Base-by-base conservation (phyloP, 2,329 filamentous ascomycete species). In the Phialophora expanda region DNA sequence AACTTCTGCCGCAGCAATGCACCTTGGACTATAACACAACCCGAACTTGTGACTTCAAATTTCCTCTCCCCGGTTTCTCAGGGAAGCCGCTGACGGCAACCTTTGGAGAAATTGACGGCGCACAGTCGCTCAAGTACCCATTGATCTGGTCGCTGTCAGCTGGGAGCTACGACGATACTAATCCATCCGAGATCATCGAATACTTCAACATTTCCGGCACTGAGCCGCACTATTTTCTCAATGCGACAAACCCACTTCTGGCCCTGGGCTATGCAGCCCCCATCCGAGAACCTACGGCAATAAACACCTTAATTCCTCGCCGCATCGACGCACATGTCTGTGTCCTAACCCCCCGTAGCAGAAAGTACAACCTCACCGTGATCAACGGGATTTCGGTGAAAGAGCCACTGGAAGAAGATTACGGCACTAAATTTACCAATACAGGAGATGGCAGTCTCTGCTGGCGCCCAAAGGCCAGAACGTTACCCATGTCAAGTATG, bases 81-180 rank as follows among this genome's bases (percentile, higher is more conserved):
- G 44, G 17, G 3, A n/a, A n/a, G 6, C 20, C 44, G 17, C 44
- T 20, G 44, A n/a, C 55, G 2, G 55, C 22, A 34, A 56, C 54
- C 1, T 38, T 11, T 32, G n/a, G 14, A 22, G 55, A 22, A n/a
- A 22, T 17, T 34, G 17, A 56, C 7, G 5, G 20, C 32, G 22
- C 11, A 22, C 32, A 38, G 32, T 44, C 32, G 30, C 32, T 56
- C 17, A 56, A 41, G 7, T 56, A 56, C 22, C 30, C 55, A 22
- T 14, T 34, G 14, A 56, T 56, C 17, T 56, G 55, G 55, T 22
- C 32, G 14, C 32, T 56, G 17, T 56, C 55, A 14, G 55, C 26
- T 14, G 54, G 30, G 20, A 12, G 5, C 11, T 17, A 44, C 32
- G 26, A 56, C 55, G 7, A 56, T 7, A 56, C 55, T 5, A 7